Conservation (phyloP, 2,329 filamentous ascomycete species). For the Ascosphaera acerosa region DNA sequence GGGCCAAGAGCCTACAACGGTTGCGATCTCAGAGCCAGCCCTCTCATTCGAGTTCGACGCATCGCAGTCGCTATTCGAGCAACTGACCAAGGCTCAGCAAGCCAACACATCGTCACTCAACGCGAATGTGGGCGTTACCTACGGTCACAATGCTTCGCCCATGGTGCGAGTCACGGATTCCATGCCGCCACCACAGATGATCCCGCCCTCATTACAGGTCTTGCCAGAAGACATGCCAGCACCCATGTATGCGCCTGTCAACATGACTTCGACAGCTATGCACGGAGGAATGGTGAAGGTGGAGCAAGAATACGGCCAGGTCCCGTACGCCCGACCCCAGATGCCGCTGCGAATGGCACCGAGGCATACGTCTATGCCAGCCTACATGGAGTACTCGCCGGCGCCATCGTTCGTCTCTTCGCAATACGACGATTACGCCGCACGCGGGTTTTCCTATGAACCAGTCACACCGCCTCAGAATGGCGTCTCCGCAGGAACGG, state of each 20-base stretch:
- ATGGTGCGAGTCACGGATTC: slow-evolving; percentile 68
- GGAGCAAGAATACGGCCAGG: slow-evolving; percentile 56
- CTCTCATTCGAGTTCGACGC: slow-evolving; percentile 98
- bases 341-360: slow-evolving; percentile 70
- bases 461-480: slow-evolving; percentile 91
- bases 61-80: slow-evolving; percentile 94
- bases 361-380: slow-evolving; percentile 94
- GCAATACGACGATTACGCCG: slow-evolving; percentile 94
- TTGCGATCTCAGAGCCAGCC: slow-evolving; percentile 89
- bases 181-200: slow-evolving; percentile 80
- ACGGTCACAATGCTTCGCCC: slow-evolving; percentile 64
- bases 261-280: slow-evolving; percentile 37
- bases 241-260: slow-evolving; percentile 46
- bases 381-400: slow-evolving; percentile 93
- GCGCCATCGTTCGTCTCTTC: slow-evolving; percentile 97
- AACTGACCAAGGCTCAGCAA: slow-evolving; percentile 97
- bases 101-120: slow-evolving; percentile 95
- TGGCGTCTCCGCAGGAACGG: slow-evolving; percentile 49
- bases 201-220: slow-evolving; percentile 33
- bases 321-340: slow-evolving; percentile 82
- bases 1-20: slow-evolving; percentile 90
- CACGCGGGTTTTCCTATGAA: slow-evolving; percentile 85
- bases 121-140: slow-evolving; percentile 34
- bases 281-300: slow-evolving; percentile 59
- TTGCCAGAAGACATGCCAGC: slow-evolving; percentile 37